Conservation (phyloP, 1,139 yeast genomes). For the Taphrina communis region DNA sequence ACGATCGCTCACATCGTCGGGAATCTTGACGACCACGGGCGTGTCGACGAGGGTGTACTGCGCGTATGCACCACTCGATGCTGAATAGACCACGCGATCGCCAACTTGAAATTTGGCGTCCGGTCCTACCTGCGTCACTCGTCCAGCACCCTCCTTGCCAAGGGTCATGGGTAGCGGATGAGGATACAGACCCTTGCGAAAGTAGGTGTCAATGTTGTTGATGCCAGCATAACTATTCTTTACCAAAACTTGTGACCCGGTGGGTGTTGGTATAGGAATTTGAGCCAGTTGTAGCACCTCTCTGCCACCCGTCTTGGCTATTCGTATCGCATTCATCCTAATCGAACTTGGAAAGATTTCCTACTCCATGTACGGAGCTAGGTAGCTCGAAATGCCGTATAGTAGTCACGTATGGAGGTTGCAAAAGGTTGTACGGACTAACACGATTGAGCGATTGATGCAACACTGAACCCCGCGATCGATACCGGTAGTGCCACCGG, state of each 20-base stretch:
- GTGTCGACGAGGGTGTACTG: slow-evolving; percentile 75
- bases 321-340: slow-evolving; percentile 64
- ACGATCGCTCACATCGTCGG: slow-evolving; percentile 58
- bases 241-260: slow-evolving; percentile 64
- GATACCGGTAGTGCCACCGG: no score
- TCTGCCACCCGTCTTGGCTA: slow-evolving; percentile 64
- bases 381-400: no score
- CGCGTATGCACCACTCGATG: slow-evolving; percentile 50
- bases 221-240: slow-evolving; percentile 77
- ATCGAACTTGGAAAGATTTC: slow-evolving; percentile 16
- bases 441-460: no score
- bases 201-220: slow-evolving; percentile 80
- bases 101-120: slow-evolving; percentile 68
- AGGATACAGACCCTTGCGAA: slow-evolving; percentile 76
- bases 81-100: slow-evolving; percentile 70
- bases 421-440: no score
- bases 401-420: no score
- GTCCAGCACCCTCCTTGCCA: slow-evolving; percentile 88
- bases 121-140: slow-evolving; percentile 69
- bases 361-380: no score
- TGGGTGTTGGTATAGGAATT: slow-evolving; percentile 64
- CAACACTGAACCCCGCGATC: no score
- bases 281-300: slow-evolving; percentile 62
- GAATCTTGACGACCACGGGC: slow-evolving; percentile 58
- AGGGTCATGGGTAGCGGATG: slow-evolving; percentile 46